phyloP scores from a whole-genome alignment of 163 green algal genomes.

The Prototheca stagnorum region DNA sequence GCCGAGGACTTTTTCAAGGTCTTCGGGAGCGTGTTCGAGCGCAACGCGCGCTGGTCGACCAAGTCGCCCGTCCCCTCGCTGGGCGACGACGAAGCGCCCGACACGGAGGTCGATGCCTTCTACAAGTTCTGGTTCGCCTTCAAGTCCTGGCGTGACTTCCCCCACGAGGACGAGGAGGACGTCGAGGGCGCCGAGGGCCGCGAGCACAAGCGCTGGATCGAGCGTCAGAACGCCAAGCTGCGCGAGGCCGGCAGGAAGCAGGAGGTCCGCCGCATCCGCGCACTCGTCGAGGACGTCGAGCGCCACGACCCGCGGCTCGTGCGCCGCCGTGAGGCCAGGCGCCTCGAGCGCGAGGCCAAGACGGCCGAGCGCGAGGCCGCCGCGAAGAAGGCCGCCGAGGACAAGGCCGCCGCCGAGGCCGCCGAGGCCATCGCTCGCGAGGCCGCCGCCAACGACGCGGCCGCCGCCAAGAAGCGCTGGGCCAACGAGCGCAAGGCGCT shows the following conservation, averaged over 20 bases:
- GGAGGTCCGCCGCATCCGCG: constrained; percentile 56
- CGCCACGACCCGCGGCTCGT: constrained; percentile 55
- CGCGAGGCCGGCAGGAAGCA: constrained; percentile 83
- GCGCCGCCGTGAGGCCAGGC: constrained; percentile 24
- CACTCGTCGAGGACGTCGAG: constrained; percentile 76
- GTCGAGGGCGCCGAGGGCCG: constrained; percentile 39
- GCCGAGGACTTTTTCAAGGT: constrained; percentile 82
- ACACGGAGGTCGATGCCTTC: constrained; percentile 60
- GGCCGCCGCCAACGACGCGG: too few relatives aligned
- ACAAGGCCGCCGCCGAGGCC: constrained; percentile 16
- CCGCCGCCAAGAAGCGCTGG: constrained; percentile 28
- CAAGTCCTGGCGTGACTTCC: constrained; percentile 94
- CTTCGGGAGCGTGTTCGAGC: constrained; percentile 77
- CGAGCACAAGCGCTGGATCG: constrained; percentile 77
- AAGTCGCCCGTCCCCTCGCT: constrained; percentile 45
- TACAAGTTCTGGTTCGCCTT: constrained; percentile 96
- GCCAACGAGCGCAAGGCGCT: constrained; percentile 39
- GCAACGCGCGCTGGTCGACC: constrained; percentile 68
- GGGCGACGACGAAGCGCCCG: constrained; percentile 37
- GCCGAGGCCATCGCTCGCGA: too few relatives aligned
- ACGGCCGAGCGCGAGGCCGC: neutral
- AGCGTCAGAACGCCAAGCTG: constrained; percentile 77
- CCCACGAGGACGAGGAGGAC: constrained; percentile 92
- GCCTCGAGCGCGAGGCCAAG: neutral
- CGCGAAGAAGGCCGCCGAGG: constrained; percentile 14